Percentiles rank a stretch among this genome's conserved stretches.
phyloP scores from a whole-genome alignment of 2,329 filamentous ascomycete genomes.

The Calonectria leucothoes region DNA sequence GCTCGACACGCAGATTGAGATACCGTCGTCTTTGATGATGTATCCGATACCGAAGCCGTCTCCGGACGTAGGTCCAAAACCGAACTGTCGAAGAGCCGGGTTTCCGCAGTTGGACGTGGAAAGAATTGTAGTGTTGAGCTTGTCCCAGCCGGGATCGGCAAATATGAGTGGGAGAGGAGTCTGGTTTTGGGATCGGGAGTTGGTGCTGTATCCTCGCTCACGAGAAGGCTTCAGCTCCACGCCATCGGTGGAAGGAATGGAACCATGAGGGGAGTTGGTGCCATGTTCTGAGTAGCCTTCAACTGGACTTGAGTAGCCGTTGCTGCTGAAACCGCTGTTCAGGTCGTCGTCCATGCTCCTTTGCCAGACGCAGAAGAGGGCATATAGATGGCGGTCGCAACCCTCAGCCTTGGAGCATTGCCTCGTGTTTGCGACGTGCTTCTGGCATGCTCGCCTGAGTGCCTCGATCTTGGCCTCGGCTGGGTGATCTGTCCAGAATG shows the following conservation, averaged over 20 bases:
- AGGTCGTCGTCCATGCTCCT: conserved; percentile 78
- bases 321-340: conserved; percentile 65
- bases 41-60: conserved; percentile 98
- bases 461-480: conserved; percentile 86
- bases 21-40: conserved; percentile 86
- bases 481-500: conserved; percentile 94
- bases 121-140: conserved; percentile 91
- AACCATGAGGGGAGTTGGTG: conserved; percentile 59
- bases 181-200: conserved; percentile 59
- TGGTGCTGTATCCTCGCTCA: conserved; percentile 66
- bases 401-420: conserved; percentile 92
- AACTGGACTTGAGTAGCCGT: conserved; percentile 72
- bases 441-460: conserved; percentile 83
- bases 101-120: conserved; percentile 99
- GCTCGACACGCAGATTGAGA: conserved; percentile 91
- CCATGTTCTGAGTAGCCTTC: conserved; percentile 63
- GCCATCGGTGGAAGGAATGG: conserved; percentile 55
- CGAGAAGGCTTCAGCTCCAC: conserved; percentile 52
- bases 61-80: conserved; percentile 92
- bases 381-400: conserved; percentile 93
- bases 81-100: conserved; percentile 92
- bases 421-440: conserved; percentile 82
- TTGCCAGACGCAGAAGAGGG: conserved; percentile 95
- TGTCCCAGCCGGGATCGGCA: conserved; percentile 91
- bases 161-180: conserved; percentile 81